A percentile compares a stretch with the other conserved stretches of the same genome.
These are phyloP conservation scores for Trypanosomatidae sp. DNA, from an alignment of 208 protist genomes.

Conservation along the genomic window DNA sequence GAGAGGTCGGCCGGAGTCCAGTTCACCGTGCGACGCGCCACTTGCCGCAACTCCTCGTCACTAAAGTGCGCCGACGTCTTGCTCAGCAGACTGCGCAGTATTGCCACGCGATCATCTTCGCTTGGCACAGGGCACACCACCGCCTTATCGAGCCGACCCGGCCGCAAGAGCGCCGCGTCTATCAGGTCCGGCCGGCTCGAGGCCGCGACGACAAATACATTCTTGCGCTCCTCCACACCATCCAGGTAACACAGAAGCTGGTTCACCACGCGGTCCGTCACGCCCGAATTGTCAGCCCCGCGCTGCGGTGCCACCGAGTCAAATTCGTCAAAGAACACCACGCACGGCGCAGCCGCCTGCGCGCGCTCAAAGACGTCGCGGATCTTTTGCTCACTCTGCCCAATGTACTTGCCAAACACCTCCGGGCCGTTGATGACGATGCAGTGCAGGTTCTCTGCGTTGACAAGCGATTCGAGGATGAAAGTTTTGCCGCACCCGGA, in stretches of 20 bases:
- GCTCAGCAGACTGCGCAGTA: constrained; percentile 98
- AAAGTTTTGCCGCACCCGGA: constrained; percentile 93
- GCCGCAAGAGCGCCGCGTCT: constrained; percentile 93
- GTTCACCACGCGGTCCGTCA: constrained; percentile 96
- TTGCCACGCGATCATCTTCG: constrained; percentile 85
- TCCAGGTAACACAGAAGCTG: constrained; percentile 99
- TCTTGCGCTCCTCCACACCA: constrained; percentile 93
- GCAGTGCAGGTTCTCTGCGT: constrained; percentile 82
- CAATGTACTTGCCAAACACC: constrained; percentile 96
- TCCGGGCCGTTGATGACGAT: constrained; percentile 94
- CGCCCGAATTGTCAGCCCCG: constrained; percentile 84
- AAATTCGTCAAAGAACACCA: constrained; percentile 96
- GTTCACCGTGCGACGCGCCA: constrained; percentile 62
- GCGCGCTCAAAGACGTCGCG: constrained; percentile 92
- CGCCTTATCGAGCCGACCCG: constrained; percentile 88
- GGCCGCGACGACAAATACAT: constrained; percentile 98
- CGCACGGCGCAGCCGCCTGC: constrained; percentile 85
- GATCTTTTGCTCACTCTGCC: constrained; percentile 93
- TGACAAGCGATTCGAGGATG: constrained; percentile 78
- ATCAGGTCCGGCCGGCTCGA: constrained; percentile 98
- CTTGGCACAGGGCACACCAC: constrained; percentile 86
- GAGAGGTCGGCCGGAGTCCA: constrained; percentile 86
- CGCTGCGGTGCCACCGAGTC: constrained; percentile 92
- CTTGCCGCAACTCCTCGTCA: constrained; percentile 39
- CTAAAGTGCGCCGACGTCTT: constrained; percentile 97